Evolutionary conservation across 306 rosid genomes (phyloP).

Genomic region (Hippophae gyantsensis): DNA sequence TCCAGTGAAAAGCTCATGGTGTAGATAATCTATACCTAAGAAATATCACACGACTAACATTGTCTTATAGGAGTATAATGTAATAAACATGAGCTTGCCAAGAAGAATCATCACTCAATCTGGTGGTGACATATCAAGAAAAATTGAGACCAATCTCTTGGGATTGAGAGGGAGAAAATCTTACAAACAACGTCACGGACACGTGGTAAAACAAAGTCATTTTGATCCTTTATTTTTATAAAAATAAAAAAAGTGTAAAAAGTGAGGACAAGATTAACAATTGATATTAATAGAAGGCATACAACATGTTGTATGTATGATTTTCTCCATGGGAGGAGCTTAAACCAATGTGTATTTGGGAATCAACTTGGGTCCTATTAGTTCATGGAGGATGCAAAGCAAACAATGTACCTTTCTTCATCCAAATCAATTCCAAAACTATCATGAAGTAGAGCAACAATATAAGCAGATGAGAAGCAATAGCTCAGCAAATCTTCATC

Average conservation of each 20-base stretch:
- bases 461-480: constrained; percentile 98
- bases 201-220: too few relatives aligned
- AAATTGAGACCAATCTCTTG: too few relatives aligned
- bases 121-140: too few relatives aligned
- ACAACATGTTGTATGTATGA: too few relatives aligned
- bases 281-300: too few relatives aligned
- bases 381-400: background rate
- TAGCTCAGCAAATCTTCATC: constrained; percentile 71
- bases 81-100: background rate
- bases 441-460: constrained; percentile 90
- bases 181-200: too few relatives aligned
- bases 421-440: constrained; percentile 73
- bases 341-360: background rate
- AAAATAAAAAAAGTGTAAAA: too few relatives aligned
- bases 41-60: background rate
- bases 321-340: too few relatives aligned
- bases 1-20: background rate
- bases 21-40: background rate
- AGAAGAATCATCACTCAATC: background rate
- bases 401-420: constrained; percentile 66
- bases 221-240: too few relatives aligned
- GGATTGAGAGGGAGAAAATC: too few relatives aligned
- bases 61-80: background rate
- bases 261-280: too few relatives aligned
- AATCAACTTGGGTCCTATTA: background rate